A percentile compares a stretch with the other conserved stretches of the same genome.
These are phyloP conservation scores for Alternaria sp. DNA, from an alignment of 2,329 filamentous ascomycete species.

Conservation along the genomic window DNA sequence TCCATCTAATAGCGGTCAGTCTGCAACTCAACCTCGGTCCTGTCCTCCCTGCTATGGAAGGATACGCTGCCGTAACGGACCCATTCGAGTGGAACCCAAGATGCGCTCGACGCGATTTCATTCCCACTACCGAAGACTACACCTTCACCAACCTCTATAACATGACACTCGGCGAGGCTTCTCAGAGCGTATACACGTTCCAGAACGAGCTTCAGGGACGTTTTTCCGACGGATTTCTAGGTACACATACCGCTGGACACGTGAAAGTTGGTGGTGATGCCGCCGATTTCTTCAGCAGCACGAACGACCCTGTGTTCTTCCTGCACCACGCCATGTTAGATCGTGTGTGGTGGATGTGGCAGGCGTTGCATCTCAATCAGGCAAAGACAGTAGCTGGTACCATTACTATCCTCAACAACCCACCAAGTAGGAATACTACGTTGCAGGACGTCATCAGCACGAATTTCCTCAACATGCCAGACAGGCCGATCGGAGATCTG, in stretches of 20 bases:
- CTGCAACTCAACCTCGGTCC: slow-evolving; percentile 37
- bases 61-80: slow-evolving; percentile 20
- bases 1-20: neutral
- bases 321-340: slow-evolving; percentile 60
- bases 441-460: slow-evolving; percentile 55
- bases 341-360: slow-evolving; percentile 59
- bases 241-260: slow-evolving; percentile 55
- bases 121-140: slow-evolving; percentile 29
- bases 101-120: slow-evolving; percentile 47
- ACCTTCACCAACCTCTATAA: slow-evolving; percentile 47
- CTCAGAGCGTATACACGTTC: slow-evolving; percentile 48
- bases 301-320: slow-evolving; percentile 58
- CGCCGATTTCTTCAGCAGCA: slow-evolving; percentile 55
- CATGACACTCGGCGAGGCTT: slow-evolving; percentile 63
- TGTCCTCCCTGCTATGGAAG: slow-evolving; percentile 16
- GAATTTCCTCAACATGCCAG: slow-evolving; percentile 44
- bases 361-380: slow-evolving; percentile 36
- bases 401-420: slow-evolving; percentile 51
- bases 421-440: slow-evolving; percentile 56
- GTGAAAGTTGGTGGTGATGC: slow-evolving; percentile 37
- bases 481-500: slow-evolving; percentile 48
- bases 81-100: slow-evolving; percentile 37
- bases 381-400: slow-evolving; percentile 40
- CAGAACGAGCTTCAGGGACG: slow-evolving; percentile 39
- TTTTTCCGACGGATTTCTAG: slow-evolving; percentile 30